These are phyloP conservation scores for Bretschneidera sinensis DNA, from an alignment of 345 rosid species.

Conservation along the genomic window DNA sequence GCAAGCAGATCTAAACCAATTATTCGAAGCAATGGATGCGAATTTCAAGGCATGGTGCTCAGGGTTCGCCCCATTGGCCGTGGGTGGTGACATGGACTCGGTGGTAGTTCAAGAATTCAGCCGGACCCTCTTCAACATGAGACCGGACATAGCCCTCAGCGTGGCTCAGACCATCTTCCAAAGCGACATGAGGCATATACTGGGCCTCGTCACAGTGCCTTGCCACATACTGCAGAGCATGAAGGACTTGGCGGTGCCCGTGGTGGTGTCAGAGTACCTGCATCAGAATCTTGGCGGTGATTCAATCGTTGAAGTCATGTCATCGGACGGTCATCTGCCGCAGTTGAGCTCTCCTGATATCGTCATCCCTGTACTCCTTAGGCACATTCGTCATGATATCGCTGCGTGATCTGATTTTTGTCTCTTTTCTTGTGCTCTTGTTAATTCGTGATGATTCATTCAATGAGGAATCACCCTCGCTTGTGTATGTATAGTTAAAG, in stretches of 20 bases:
- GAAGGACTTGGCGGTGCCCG: constrained; percentile 89
- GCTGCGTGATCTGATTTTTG: constrained; percentile 26
- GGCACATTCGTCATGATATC: constrained; percentile 67
- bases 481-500: no score
- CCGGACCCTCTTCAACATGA: constrained; percentile 89
- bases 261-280: constrained; percentile 67
- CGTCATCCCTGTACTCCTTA: constrained; percentile 68
- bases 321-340: constrained; percentile 87
- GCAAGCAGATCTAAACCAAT: constrained; percentile 67
- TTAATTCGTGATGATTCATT: no score
- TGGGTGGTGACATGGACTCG: constrained; percentile 91
- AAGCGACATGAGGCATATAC: constrained; percentile 65
- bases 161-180: constrained; percentile 69
- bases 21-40: constrained; percentile 68
- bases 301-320: constrained; percentile 76
- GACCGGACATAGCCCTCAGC: constrained; percentile 83
- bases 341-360: constrained; percentile 89
- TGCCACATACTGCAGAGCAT: constrained; percentile 83
- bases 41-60: constrained; percentile 89
- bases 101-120: constrained; percentile 90
- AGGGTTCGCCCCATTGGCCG: constrained; percentile 80
- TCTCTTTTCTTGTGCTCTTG: neutral
- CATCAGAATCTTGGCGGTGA: constrained; percentile 58
- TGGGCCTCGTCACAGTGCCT: constrained; percentile 57
- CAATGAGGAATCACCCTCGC: no score